Base-by-base conservation (phyloP, 495 filamentous ascomycete species). In the Penicillium flavigenum region DNA sequence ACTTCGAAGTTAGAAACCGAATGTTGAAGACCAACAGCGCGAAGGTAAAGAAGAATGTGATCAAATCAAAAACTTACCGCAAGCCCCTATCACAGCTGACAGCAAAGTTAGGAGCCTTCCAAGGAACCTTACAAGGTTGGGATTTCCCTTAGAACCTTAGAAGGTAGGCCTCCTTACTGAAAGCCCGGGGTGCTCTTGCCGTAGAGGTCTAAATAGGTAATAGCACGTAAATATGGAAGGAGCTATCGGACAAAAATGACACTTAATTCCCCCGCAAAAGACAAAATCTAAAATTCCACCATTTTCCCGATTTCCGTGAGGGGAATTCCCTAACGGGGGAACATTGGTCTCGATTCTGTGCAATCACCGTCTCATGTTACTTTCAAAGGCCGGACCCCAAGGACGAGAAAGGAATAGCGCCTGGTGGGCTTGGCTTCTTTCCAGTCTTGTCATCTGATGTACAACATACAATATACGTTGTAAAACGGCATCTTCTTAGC, bases 301-400 rank as follows among this genome's bases (percentile, higher is more conserved):
- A 38, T 50, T 24, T 16, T 6, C 12, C n/a, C 22, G 5, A 26
- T 16, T 5, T 14, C 45, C 32, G 51, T 41, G 26, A 51, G 48
- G 32, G 48, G 32, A 19, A 5, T 9, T 4, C 22, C 22, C 22
- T 24, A 24, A 36, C 47, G 31, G 29, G 27, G 10, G 47, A 6
- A 12, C 36, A 14, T 20, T 24, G 19, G 19, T 27, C 26, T 43
- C 39, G 24, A 41, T 53, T 34, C 22, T 51, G 38, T 9, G 16
- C 32, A 52, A 52, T 52, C 36, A 34, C 39, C 51, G 51, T 44
- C 51, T 34, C 39, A 44, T 14, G 49, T 52, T 19, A 8, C 38
- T 53, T 43, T 20, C 36, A 31, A 20, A 29, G 51, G 39, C 51
- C 39, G 3, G 51, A 44, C 3, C 27, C 51, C 1, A 20, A 12